A percentile compares a stretch with the other conserved stretches of the same genome.
These are phyloP conservation scores for Mucor irregularis DNA, from an alignment of 371 early-diverging fungal genomes.

Conservation along the genomic window DNA sequence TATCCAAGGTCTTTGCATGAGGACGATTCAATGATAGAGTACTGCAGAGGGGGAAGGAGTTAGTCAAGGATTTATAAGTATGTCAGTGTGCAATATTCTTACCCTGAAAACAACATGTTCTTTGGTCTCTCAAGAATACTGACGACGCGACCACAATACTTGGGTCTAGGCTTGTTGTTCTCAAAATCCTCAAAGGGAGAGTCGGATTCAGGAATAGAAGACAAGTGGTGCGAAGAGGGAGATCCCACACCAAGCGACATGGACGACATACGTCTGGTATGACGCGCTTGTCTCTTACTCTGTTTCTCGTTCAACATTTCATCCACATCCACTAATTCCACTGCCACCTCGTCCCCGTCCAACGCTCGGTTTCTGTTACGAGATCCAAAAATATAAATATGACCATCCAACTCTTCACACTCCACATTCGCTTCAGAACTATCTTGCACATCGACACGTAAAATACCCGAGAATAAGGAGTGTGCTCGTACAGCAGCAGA, in stretches of 20 bases:
- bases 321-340: slow-evolving; percentile 58
- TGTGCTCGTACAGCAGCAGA: slow-evolving; percentile 20
- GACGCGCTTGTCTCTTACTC: slow-evolving; percentile 27
- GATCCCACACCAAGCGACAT: not conserved
- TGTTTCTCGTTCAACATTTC: slow-evolving; percentile 44
- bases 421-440: slow-evolving; percentile 70
- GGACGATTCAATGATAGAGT: slow-evolving; percentile 36
- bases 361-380: slow-evolving; percentile 73
- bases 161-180: slow-evolving; percentile 1
- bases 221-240: slow-evolving; percentile 3
- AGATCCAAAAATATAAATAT: slow-evolving; percentile 65
- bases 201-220: slow-evolving; percentile 30
- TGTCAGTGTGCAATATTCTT: not conserved
- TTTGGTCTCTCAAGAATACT: slow-evolving; percentile 35
- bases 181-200: not conserved
- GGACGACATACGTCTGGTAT: slow-evolving; percentile 18
- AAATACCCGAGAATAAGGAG: slow-evolving; percentile 31
- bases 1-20: slow-evolving; percentile 13
- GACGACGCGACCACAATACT: slow-evolving; percentile 40
- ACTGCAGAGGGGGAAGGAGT: slow-evolving; percentile 6
- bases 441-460: slow-evolving; percentile 32
- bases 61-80: not conserved
- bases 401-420: slow-evolving; percentile 35
- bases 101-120: slow-evolving; percentile 38
- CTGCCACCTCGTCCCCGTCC: slow-evolving; percentile 71